Evolutionary conservation across 2,329 filamentous ascomycete species (phyloP).

Genomic region (Rachicladosporium sp.): DNA sequence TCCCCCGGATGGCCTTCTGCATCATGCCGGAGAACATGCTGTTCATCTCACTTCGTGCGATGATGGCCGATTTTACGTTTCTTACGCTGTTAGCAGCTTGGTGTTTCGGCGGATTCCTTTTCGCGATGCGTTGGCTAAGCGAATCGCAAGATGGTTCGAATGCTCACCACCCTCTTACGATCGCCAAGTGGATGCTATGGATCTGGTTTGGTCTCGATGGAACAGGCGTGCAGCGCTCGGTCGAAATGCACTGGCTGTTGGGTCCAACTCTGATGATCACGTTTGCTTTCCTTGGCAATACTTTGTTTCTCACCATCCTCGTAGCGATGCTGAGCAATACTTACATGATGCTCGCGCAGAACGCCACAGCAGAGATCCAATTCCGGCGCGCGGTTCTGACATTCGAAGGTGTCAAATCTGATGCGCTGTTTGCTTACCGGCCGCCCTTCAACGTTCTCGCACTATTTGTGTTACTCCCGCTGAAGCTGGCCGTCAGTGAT

Average conservation of each 20-base stretch:
- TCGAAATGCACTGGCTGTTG: conserved; percentile 66
- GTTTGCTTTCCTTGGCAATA: conserved; percentile 78
- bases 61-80: conserved; percentile 77
- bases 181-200: conserved; percentile 84
- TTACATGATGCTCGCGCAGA: conserved; percentile 63
- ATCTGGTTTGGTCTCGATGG: conserved; percentile 83
- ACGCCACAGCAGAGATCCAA: conserved; percentile 72
- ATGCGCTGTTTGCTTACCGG: conserved; percentile 70
- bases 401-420: conserved; percentile 73
- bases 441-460: conserved; percentile 77
- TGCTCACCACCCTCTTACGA: conserved; percentile 44
- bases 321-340: conserved; percentile 80
- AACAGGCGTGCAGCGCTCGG: conserved; percentile 44
- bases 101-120: conserved; percentile 71
- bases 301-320: conserved; percentile 75
- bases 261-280: conserved; percentile 70
- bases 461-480: conserved; percentile 58
- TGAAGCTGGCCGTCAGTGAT: conserved; percentile 65
- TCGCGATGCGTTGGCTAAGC: conserved; percentile 68
- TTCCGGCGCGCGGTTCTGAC: conserved; percentile 71
- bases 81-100: conserved; percentile 63
- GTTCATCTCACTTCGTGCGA: conserved; percentile 66
- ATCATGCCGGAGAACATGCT: conserved; percentile 73
- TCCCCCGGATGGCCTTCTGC: conserved; percentile 72
- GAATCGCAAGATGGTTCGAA: conserved; percentile 38